Evolutionary conservation across 352 stramenopile genomes (phyloP).

Genomic region (Aphanomyces invadans): DNA sequence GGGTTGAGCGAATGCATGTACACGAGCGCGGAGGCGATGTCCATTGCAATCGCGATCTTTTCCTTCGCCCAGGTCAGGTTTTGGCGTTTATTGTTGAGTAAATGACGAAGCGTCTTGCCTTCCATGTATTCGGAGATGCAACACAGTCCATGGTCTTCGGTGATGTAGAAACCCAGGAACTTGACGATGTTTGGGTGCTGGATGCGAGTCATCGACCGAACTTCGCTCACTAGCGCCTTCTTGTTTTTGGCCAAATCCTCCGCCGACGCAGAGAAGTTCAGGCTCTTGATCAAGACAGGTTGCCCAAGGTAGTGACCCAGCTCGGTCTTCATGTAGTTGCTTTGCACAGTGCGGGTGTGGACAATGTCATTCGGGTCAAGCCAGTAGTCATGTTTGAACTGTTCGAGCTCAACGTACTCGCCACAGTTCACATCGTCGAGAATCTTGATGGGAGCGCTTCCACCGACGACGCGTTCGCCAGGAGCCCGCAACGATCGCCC

Average conservation of each 20-base stretch:
- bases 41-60: conserved; percentile 50
- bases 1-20: conserved; percentile 52
- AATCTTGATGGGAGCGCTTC: neutral
- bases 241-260: conserved; percentile 22
- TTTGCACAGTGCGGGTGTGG: conserved; percentile 17
- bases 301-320: conserved; percentile 23
- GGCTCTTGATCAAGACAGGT: conserved; percentile 22
- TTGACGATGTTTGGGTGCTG: conserved; percentile 26
- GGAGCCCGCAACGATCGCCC: neutral
- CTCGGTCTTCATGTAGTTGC: conserved; percentile 24
- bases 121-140: conserved; percentile 27
- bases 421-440: conserved; percentile 23
- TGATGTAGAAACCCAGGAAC: conserved; percentile 27
- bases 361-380: conserved; percentile 25
- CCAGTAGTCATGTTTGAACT: conserved; percentile 13
- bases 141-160: conserved; percentile 20
- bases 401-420: conserved; percentile 18
- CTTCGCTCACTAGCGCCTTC: conserved; percentile 22
- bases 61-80: conserved; percentile 28
- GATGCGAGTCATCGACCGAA: conserved; percentile 22
- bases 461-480: neutral
- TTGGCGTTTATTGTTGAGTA: conserved; percentile 23
- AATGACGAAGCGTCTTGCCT: conserved; percentile 22
- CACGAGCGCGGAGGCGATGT: conserved; percentile 47
- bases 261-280: conserved; percentile 17